Evolutionary conservation across 2,329 filamentous ascomycete species (phyloP).

Genomic region (Ophiostoma pallidulum): DNA sequence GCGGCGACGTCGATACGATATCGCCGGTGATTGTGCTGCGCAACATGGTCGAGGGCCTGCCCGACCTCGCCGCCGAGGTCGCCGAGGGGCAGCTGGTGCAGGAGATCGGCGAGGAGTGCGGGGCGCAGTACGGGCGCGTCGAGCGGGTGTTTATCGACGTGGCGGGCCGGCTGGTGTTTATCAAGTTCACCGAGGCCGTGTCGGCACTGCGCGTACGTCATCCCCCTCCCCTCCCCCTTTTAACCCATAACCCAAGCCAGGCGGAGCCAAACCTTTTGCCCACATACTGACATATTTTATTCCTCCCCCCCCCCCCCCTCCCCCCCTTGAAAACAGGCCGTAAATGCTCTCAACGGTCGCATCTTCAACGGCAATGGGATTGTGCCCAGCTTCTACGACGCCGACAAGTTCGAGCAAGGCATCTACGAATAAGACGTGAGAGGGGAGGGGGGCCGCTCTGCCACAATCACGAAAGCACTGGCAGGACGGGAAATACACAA

Average conservation of each 20-base stretch:
- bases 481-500: no score
- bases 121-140: slow-evolving; percentile 68
- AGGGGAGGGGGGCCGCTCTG: no score
- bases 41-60: slow-evolving; percentile 79
- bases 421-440: slow-evolving; percentile 14
- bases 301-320: neutral
- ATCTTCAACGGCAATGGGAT: slow-evolving; percentile 85
- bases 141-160: slow-evolving; percentile 70
- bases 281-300: no score
- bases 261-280: no score
- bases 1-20: slow-evolving; percentile 36
- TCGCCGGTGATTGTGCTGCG: slow-evolving; percentile 73
- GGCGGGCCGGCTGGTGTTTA: slow-evolving; percentile 63
- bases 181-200: slow-evolving; percentile 81
- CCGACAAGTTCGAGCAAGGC: slow-evolving; percentile 70
- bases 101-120: slow-evolving; percentile 92
- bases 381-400: slow-evolving; percentile 70
- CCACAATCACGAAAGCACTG: no score
- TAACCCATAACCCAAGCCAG: no score
- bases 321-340: slow-evolving; percentile 50
- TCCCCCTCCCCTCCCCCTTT: neutral
- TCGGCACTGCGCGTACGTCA: slow-evolving; percentile 69
- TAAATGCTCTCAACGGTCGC: slow-evolving; percentile 79
- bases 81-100: slow-evolving; percentile 63
- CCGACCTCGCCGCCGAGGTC: slow-evolving; percentile 67